Percentiles rank a stretch among this genome's conserved stretches.
These are phyloP conservation scores for Oidiodendron maius DNA, from an alignment of 495 filamentous ascomycete genomes.

Conservation along the genomic window DNA sequence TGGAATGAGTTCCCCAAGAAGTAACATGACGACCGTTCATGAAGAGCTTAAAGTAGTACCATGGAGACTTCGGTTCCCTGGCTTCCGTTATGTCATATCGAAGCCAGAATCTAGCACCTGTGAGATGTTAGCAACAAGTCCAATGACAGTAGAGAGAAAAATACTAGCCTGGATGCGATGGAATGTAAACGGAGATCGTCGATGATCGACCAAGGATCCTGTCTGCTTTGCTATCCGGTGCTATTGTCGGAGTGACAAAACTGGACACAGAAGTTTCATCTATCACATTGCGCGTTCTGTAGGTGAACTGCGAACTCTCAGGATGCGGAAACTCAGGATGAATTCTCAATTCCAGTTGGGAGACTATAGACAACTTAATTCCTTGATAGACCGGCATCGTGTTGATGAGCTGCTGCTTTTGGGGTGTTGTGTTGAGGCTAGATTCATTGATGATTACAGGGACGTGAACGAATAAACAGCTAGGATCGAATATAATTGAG, in stretches of 20 bases:
- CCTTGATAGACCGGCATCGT: conserved; percentile 43
- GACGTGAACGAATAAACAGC: neutral
- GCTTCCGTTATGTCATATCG: conserved; percentile 33
- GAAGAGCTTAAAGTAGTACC: conserved; percentile 43
- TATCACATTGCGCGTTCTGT: neutral
- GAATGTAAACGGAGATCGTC: conserved; percentile 41
- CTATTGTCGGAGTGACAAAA: neutral
- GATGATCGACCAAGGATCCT: conserved; percentile 10
- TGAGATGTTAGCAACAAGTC: conserved; percentile 7
- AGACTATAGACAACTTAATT: conserved; percentile 31
- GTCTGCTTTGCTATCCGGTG: conserved; percentile 17
- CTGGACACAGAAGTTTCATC: neutral
- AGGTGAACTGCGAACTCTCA: conserved; percentile 31
- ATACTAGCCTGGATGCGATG: conserved; percentile 37
- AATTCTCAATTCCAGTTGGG: conserved; percentile 6
- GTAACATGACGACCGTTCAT: conserved; percentile 41
- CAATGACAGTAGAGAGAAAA: neutral
- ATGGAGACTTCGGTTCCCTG: conserved; percentile 27
- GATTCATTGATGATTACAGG: neutral
- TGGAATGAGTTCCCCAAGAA: conserved; percentile 40
- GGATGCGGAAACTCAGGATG: conserved; percentile 45
- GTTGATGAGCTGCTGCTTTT: too few species aligned
- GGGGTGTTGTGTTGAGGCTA: too few species aligned
- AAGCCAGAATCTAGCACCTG: conserved; percentile 40
- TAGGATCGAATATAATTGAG: neutral